Evolutionary conservation across 164 flowering plant species (phyloP), one percentile per base, ranked within the genome.

Genomic region (Aristolochia fimbriata): DNA sequence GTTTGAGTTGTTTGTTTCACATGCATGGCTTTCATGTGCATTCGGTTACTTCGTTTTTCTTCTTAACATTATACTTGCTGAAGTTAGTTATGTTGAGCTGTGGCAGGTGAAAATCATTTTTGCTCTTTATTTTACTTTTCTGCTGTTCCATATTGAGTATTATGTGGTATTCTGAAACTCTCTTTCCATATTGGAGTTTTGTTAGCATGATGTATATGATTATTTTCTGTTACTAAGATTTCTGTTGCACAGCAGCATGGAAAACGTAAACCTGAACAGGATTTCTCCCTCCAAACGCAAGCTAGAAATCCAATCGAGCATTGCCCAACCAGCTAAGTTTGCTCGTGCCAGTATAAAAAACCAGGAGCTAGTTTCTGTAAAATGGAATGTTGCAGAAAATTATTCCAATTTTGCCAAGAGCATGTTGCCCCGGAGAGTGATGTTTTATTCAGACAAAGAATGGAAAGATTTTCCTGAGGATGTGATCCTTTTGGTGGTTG

Each of bases 401-500:
- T 65, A 61, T 37, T 14, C 49, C 2, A 64, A 65, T 51, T 70
- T 64, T 23, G 8, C 50, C 17, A 64, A 61, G 55, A 70, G 73
- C 19, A 58, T 68, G 43, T 23, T 50, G 64, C 68, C 68, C 12
- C 59, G 46, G 14, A 65, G 73, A 27, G 9, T 70, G 11, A 57
- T 70, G 62, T 70, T 49, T 55, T 57, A 59, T 37, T 52, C 54
- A 22, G 27, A 61, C 61, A 64, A 57, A n/a, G 68, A 70, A 49
- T 70, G 73, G 73, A 21, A 21, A 48, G 68, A 70, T 49, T 70
- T 70, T 24, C 68, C 73, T 13, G 61, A 49, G 6, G 23, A 24
- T 55, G 24, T 61, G 31, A n/a, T 46, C 7, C 37, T 17, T 13
- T 19, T 30, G n/a, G 22, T 65, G 4, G 51, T 58, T 33, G 68